Base-by-base conservation (phyloP, 1,139 yeast species). In the Casaregolazyma suthepensis region DNA sequence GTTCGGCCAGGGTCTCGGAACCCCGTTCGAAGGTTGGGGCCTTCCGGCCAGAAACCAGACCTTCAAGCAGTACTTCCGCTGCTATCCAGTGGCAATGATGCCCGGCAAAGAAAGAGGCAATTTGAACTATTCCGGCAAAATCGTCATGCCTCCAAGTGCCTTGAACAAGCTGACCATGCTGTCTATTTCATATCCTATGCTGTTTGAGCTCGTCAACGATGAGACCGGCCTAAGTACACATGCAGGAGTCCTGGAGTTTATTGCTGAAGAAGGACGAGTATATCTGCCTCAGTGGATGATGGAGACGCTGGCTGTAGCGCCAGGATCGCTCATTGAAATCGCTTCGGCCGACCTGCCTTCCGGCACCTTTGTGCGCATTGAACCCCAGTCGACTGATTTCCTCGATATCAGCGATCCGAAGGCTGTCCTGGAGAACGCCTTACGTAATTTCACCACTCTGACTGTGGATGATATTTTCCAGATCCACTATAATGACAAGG, bases 271-370 rank as follows among this genome's bases (percentile, higher is more conserved):
- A 73, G 99, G 99, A 18, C 77, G 99, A 56, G 94, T 83, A 2
- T 94, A 94, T 67, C 67, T 93, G 46, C 99, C 99, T 0, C 91
- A 88, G 63, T 94, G 99, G 99, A 91, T 93, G 94, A 82, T 93
- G 90, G 78, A 73, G 49, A 87, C 96, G 0, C 71, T 94, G 48
- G 75, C 77, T 40, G 72, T 87, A 12, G 79, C 79, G 49, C 88
- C 96, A 0, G 99, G 99, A 0, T 80, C 88, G 23, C 73, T 94
- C 57, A 73, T 93, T 23, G 85, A 85, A 59, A 79, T 94, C 45
- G 64, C 72, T 37, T 77, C 83, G 47, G 83, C 93, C 48, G 96
- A 89, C 66, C 75, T 94, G 53, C 93, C 94, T 7, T 78, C 84
- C 58, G 99, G 99, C 6, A 75, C 77, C 43, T 93, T 88, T 72